Percentiles rank a stretch among this genome's conserved stretches.
phyloP scores from a whole-genome alignment of 345 rosid species.

The Rhodamnia rubescens region DNA sequence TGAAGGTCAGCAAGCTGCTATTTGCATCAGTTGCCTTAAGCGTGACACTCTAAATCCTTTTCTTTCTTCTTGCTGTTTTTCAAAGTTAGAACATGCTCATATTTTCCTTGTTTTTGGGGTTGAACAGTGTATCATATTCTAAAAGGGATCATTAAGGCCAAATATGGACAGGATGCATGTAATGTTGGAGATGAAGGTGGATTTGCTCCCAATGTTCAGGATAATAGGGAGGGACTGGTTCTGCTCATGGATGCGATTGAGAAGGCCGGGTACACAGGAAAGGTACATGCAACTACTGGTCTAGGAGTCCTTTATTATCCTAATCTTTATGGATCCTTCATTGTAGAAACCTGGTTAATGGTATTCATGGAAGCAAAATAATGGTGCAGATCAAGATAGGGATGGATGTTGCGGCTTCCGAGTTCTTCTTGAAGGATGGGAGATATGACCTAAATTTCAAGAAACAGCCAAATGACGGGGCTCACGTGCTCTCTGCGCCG shows the following conservation, averaged over 20 bases:
- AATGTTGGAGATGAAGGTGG: slow-evolving; percentile 99
- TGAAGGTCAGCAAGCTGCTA: slow-evolving; percentile 50
- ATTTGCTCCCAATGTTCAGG: slow-evolving; percentile 97
- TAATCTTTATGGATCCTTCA: background rate
- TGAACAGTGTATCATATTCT: slow-evolving; percentile 70
- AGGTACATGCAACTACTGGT: slow-evolving; percentile 27
- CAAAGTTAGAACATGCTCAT: background rate
- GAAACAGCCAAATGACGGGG: slow-evolving; percentile 92
- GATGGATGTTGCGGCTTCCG: slow-evolving; percentile 99
- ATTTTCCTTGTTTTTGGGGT: background rate
- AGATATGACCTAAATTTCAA: slow-evolving; percentile 89
- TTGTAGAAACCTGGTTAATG: background rate
- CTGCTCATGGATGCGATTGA: slow-evolving; percentile 94
- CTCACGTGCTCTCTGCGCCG: slow-evolving; percentile 65
- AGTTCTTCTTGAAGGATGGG: slow-evolving; percentile 76
- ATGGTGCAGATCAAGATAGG: slow-evolving; percentile 82
- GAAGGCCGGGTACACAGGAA: slow-evolving; percentile 90
- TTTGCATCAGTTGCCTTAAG: background rate
- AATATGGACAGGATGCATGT: slow-evolving; percentile 99
- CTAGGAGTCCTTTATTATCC: background rate
- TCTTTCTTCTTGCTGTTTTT: background rate
- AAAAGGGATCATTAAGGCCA: slow-evolving; percentile 78
- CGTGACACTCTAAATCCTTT: background rate
- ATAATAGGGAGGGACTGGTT: slow-evolving; percentile 92
- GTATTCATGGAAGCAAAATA: background rate